phyloP scores from a whole-genome alignment of 441 rosid genomes.

The Populus trichocarpa region DNA sequence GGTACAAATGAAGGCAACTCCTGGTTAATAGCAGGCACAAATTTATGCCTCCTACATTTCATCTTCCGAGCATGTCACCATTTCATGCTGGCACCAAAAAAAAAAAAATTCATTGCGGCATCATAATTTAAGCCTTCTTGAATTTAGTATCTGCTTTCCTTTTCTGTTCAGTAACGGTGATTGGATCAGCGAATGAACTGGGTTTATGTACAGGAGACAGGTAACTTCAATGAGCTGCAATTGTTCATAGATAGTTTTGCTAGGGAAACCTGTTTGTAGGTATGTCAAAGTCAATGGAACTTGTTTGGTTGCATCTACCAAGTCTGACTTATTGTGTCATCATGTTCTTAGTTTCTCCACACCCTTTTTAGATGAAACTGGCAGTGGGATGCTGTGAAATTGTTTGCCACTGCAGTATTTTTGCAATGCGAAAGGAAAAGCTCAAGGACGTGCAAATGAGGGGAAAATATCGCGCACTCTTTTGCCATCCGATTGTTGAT shows the following conservation, averaged over 20 bases:
- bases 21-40: background rate
- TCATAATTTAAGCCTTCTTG: background rate
- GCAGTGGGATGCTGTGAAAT: background rate
- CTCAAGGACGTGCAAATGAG: background rate
- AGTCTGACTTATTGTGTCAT: background rate
- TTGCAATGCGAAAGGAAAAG: background rate
- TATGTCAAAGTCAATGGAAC: background rate
- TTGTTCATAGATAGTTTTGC: slow-evolving; percentile 27
- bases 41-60: background rate
- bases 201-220: slow-evolving; percentile 29
- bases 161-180: background rate
- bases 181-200: slow-evolving; percentile 9
- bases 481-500: background rate
- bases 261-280: background rate
- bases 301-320: background rate
- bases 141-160: background rate
- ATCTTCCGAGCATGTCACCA: slow-evolving; percentile 4
- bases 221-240: slow-evolving; percentile 24
- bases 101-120: background rate
- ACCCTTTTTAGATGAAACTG: background rate
- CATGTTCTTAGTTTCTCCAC: background rate
- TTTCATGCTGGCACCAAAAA: background rate
- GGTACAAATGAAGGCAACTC: background rate
- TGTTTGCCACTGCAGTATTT: background rate
- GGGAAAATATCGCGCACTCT: too few species aligned